Percentiles rank a stretch among this genome's conserved stretches.
Evolutionary conservation across 495 filamentous ascomycete species (phyloP).

Genomic region (Cercophora sp.): DNA sequence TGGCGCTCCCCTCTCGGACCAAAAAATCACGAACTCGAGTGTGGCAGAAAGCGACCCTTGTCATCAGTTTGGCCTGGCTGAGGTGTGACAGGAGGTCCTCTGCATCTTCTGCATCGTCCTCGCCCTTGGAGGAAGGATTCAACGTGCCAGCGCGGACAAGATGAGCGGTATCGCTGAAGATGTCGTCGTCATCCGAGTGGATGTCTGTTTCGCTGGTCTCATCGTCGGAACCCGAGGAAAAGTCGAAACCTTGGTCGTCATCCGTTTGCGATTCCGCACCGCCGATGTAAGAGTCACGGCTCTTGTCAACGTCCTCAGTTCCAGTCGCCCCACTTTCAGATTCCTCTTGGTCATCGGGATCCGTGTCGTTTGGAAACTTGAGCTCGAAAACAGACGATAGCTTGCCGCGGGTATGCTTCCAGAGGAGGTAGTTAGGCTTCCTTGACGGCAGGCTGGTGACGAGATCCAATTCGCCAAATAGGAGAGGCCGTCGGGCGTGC

Average conservation of each 20-base stretch:
- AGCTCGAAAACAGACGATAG: slow-evolving; percentile 14
- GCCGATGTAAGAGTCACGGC: too few relatives aligned
- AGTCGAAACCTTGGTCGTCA: too few relatives aligned
- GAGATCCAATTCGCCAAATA: slow-evolving; percentile 11
- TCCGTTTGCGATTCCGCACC: too few relatives aligned
- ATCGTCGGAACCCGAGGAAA: too few relatives aligned
- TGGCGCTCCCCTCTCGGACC: slow-evolving; percentile 2
- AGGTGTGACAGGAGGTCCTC: slow-evolving; percentile 1
- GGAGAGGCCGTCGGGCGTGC: slow-evolving; percentile 7
- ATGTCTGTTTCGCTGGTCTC: too few relatives aligned
- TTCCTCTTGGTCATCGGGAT: neutral
- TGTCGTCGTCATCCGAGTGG: slow-evolving; percentile 2
- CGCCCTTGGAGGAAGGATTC: neutral
- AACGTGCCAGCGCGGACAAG: neutral
- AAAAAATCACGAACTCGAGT: slow-evolving; percentile 10
- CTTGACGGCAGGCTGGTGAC: slow-evolving; percentile 3
- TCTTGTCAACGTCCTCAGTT: too few relatives aligned
- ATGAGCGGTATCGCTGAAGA: neutral
- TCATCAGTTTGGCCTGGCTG: neutral
- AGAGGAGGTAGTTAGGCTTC: slow-evolving; percentile 10
- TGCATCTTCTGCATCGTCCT: neutral
- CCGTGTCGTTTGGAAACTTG: slow-evolving; percentile 8
- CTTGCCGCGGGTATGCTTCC: slow-evolving; percentile 12
- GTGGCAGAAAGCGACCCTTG: slow-evolving; percentile 10
- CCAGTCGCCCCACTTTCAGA: too few relatives aligned